Evolutionary conservation across 2,329 filamentous ascomycete genomes (phyloP), one percentile per base, ranked within the genome.

Genomic region (Domatiomyces globalis): DNA sequence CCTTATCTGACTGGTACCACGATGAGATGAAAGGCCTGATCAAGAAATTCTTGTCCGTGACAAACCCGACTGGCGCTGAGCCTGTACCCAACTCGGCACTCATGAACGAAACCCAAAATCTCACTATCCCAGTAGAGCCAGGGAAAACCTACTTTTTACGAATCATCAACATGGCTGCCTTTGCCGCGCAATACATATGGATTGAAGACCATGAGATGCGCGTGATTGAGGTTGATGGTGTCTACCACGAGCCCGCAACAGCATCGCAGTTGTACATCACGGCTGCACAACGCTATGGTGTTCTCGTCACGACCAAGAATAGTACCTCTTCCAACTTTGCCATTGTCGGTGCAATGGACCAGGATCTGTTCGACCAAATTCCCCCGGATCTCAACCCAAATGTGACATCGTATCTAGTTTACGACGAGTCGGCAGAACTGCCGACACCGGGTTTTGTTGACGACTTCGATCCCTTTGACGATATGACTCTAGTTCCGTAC

Each of bases 1-100:
- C 80, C 0, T 67, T 86, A 17, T 81, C 80, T 0, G 83, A 87
- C 64, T 81, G 83, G 83, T 86, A 87, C 60, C 83, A 87, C 53
- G 67, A 74, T 19, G 67, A 79, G 58, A 77, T 79, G 68, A 67
- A 69, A 0, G 62, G 62, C 2, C 65, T 80, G 2, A 66, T 76
- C 45, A 62, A 66, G 2, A 52, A 67, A 27, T 79, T 79, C 55
- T 63, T 76, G 45, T 72, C 67, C 48, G 57, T 69, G 43, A 62
- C 68, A 51, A 75, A 75, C 48, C 71, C 70, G 5, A 70, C 68
- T n/a, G 78, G 77, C 8, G 67, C 69, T 2, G 74, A 85, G 61
- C 82, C 83, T 0, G 73, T 87, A 1, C 85, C 85, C 0, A 68
- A 87, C 42, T 72, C 79, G 4, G 78, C 80, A 1, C 71, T 89